Percentiles rank a stretch among this genome's conserved stretches.
Conservation (phyloP, 768 basidiomycete genomes). For the Artomyces pyxidatus region DNA sequence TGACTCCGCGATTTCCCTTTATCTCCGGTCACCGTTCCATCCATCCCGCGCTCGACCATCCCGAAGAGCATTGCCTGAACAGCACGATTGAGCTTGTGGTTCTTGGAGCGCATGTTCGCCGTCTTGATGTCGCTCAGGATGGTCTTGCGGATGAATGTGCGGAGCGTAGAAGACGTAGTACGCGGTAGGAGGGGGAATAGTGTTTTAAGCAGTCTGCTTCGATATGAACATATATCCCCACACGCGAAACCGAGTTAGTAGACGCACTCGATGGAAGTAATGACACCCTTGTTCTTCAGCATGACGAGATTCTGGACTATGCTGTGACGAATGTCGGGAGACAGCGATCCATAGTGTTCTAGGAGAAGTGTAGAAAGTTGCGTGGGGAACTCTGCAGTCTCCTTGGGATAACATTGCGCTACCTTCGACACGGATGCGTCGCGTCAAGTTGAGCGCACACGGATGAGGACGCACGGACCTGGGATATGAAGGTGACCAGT, state of each 20-base stretch:
- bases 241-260: not conserved
- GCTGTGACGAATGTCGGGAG: constrained; percentile 75
- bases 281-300: constrained; percentile 87
- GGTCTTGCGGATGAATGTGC: constrained; percentile 83
- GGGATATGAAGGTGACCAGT: constrained; percentile 84
- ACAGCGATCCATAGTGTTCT: constrained; percentile 65
- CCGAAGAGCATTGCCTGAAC: constrained; percentile 94
- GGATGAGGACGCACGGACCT: constrained; percentile 35
- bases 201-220: constrained; percentile 68
- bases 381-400: constrained; percentile 78
- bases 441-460: not conserved
- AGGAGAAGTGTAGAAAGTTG: constrained; percentile 75
- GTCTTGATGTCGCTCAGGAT: constrained; percentile 90
- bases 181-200: constrained; percentile 96
- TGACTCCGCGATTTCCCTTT: constrained; percentile 62
- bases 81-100: constrained; percentile 92
- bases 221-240: not conserved
- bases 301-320: constrained; percentile 89
- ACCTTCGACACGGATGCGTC: constrained; percentile 51
- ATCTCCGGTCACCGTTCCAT: constrained; percentile 70
- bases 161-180: constrained; percentile 77
- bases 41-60: constrained; percentile 93
- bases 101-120: constrained; percentile 81
- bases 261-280: constrained; percentile 84
- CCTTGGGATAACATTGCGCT: constrained; percentile 88